Base-by-base conservation (phyloP, 495 filamentous ascomycete species). In the Aspergillus coremiiformis region DNA sequence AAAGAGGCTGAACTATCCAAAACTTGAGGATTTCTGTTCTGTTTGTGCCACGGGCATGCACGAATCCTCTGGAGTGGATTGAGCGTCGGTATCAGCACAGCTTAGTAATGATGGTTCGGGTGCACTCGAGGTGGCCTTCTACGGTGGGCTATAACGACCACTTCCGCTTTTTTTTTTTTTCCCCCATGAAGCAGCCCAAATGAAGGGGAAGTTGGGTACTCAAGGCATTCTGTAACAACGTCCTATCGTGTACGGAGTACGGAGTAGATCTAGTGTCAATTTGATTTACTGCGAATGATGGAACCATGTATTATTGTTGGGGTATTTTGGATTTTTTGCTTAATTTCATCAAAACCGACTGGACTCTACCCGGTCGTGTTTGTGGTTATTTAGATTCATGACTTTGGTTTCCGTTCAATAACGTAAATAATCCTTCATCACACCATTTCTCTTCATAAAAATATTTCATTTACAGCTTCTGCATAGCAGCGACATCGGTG, bases 401-500 rank as follows among this genome's bases (percentile, higher is more conserved):
- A 61, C 48, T 58, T 57, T 56, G 42, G 54, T 57, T 58, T 54
- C 50, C 54, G 49, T 55, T 46, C 47, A 35, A 56, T 47, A 61
- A 68, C 67, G 67, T 69, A 70, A 62, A 59, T 49, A 60, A 56
- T 66, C 65, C 68, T 53, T 70, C 69, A 64, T 71, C 68, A 71
- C 59, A 53, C 64, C 66, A 66, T 68, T 47, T 51, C 54, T 59
- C 60, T 65, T 72, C 66, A 59, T 71, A 58, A 66, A 50, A 59
- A 51, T 61, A 62, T 67, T 58, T 59, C 57, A 64, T 75, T 80
- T 87, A 95, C 73, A 95, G 75, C 79, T 95, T 95, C 74, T 89
- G 84, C 89, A 95, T 95, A 66, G 90, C 87, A 71, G 74, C 87
- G 68, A 95, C 67, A 74, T 98, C 93, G 60, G 85, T 85, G 60